Evolutionary conservation across 305 asterid species (phyloP), one percentile per base, ranked within the genome.

Genomic region (Ajuga reptans): DNA sequence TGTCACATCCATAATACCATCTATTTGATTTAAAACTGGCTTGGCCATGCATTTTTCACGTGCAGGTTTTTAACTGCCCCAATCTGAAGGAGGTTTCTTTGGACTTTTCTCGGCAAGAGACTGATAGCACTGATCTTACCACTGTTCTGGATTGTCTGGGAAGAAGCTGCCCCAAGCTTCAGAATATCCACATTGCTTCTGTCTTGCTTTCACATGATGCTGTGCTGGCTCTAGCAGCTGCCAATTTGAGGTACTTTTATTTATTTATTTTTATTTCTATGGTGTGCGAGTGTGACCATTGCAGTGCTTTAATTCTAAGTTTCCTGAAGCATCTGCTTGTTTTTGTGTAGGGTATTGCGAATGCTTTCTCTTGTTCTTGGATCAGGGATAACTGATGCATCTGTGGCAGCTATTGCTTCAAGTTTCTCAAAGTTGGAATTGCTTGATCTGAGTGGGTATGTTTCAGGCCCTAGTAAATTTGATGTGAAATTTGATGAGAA

Each of bases 381-480:
- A 52, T 86, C 89, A 31, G 97, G 84, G 74, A 84, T 94, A 54
- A 94, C 92, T 17, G 99, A 91, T 85, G 99, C 97, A 73, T 91
- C 98, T 21, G 96, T 94, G 24, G 99, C 96, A 56, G 95, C 99
- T 64, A 85, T 94, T 68, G 82, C 92, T 64, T 86, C 93, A 24
- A 83, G 90, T 73, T 94, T 91, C 78, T 71, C 97, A 6, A 84
- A 83, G 53, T 81, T 94, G 69, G 95, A 94, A 74, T 83, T 88
- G 84, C 95, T 94, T 74, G 99, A 94, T 85, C 88, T 94, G 27
- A 94, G 99, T 71, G 99, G 99, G 99, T 94, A 81, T 24, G 94
- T 82, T 69, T 34, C 43, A 31, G 12, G 54, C 21, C 66, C 9
- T 58, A 11, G 67, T 57, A 57, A n/a, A 10, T 51, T 39, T 11